Base-by-base conservation (phyloP, 75 land plant species). In the Picea sitchensis region DNA sequence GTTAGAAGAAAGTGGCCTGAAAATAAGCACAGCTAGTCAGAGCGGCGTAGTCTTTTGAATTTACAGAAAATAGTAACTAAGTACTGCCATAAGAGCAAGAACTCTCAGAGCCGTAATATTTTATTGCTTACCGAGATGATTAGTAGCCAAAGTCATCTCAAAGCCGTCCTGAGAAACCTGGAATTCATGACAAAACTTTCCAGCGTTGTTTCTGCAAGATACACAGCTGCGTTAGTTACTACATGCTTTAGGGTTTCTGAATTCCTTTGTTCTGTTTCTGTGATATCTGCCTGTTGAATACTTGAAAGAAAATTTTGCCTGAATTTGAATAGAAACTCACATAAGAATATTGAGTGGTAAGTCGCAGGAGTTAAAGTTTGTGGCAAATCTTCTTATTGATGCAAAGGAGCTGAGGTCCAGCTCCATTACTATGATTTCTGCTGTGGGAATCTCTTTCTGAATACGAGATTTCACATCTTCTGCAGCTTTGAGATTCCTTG, bases 1-100 rank as follows among this genome's bases (percentile, higher is more conserved):
- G 96, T 93, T 47, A 93, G 73, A 26, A 93, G 77, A 81, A 81
- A 93, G 82, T 93, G 96, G 2, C 96, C 96, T 93, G 86, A 61
- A 65, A 30, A 84, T 32, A 57, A 6, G 59, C 68, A 65, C 6
- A 14, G 47, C 58, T 38, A 8, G 8, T 75, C 26, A 78, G 21
- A 13, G 51, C 4, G 47, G 32, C 5, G 13, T 51, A 51, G 56
- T 51, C 12, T 51, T 9, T 51, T 51, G 56, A 51, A 51, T 51
- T 51, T 11, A 51, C 56, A 51, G 56, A 11, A 51, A 51, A 51
- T 1, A 51, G 11, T 9, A 51, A 51, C 56, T 9, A 51, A 9
- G 56, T 51, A 9, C 56, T 51, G 56, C 56, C 56, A 51, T 9
- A 51, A 51, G 56, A 9, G 56, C 56, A 51, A 51, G 12, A 51